Conservation (phyloP, 345 rosid species). For the Eucalyptus pumila region DNA sequence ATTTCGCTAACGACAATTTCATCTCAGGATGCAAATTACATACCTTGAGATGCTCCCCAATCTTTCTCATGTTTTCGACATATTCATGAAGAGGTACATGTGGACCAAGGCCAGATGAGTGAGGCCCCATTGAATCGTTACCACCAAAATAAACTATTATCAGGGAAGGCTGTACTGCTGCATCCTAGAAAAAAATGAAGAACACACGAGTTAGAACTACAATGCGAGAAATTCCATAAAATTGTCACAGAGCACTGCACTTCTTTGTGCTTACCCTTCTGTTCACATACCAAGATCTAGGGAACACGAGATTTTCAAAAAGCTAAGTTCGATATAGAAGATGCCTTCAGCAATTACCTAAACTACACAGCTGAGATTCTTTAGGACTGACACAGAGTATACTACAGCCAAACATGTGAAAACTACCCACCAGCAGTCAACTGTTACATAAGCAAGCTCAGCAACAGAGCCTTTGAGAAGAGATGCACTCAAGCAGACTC, state of each 20-base stretch:
- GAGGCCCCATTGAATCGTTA: slow-evolving; percentile 95
- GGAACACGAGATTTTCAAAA: neutral
- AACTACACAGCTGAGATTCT: neutral
- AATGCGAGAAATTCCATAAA: neutral
- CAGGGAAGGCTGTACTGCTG: slow-evolving; percentile 58
- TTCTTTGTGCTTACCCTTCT: neutral
- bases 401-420: neutral
- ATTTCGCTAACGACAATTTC: neutral
- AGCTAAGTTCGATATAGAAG: neutral
- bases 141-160: slow-evolving; percentile 95
- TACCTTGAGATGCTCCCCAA: slow-evolving; percentile 75
- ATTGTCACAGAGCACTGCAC: neutral
- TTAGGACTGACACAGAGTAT: neutral
- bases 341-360: neutral
- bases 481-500: neutral
- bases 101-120: slow-evolving; percentile 87
- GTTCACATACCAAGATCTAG: neutral
- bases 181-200: slow-evolving; percentile 34
- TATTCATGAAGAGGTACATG: slow-evolving; percentile 80
- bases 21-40: neutral
- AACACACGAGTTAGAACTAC: neutral
- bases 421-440: neutral
- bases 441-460: neutral
- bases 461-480: neutral
- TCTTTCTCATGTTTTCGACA: slow-evolving; percentile 73